phyloP scores from a whole-genome alignment of 768 basidiomycete genomes.

The Mycena sanguinolenta region DNA sequence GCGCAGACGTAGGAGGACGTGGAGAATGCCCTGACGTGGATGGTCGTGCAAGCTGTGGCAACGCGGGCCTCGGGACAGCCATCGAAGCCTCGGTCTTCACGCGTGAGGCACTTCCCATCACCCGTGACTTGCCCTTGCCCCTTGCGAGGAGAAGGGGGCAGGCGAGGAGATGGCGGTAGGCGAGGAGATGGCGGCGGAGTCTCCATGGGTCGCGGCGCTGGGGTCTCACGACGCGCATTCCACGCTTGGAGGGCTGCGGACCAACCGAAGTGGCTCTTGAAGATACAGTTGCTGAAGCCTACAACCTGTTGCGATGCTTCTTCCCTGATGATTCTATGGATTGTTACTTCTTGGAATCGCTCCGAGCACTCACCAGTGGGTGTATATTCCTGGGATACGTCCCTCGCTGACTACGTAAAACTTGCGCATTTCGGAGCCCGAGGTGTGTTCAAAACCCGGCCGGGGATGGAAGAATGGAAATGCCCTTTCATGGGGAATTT shows the following conservation, averaged over 20 bases:
- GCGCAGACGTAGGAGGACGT: too few relatives aligned
- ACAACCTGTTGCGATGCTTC: background rate
- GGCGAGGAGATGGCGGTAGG: too few relatives aligned
- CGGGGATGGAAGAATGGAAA: too few relatives aligned
- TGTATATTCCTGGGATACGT: background rate
- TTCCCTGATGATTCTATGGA: background rate
- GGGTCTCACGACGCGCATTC: background rate
- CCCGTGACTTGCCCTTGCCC: too few relatives aligned
- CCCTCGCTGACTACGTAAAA: background rate
- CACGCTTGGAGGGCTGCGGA: background rate
- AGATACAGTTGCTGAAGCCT: background rate
- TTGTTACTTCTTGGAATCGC: background rate
- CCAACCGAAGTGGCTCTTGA: background rate
- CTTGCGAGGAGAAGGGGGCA: too few relatives aligned
- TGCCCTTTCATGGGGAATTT: too few relatives aligned
- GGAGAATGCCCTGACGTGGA: background rate
- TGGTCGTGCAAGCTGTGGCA: background rate
- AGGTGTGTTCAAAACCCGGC: too few relatives aligned
- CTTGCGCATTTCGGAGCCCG: background rate
- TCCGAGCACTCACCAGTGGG: background rate
- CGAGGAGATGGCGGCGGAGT: too few relatives aligned
- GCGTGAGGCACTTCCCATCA: too few relatives aligned
- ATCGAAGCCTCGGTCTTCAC: too few relatives aligned
- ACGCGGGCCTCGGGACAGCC: background rate
- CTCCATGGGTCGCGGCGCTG: background rate